Conservation (phyloP, 2,329 filamentous ascomycete genomes). For the Fusarium sp. region DNA sequence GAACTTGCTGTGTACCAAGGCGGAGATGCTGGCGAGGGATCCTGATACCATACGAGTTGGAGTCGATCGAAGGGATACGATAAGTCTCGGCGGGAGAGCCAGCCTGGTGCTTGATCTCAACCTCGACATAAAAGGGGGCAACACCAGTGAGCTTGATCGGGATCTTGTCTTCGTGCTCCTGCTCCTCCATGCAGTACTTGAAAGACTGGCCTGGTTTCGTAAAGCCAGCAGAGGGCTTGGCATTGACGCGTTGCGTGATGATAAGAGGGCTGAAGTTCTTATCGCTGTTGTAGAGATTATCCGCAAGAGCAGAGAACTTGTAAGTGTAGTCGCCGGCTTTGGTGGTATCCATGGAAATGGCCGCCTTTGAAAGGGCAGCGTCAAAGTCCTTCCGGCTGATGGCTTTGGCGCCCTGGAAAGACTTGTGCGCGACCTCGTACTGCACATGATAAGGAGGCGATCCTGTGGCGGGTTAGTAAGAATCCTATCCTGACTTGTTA, state of each 20-base stretch:
- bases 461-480: constrained; percentile 64
- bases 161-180: constrained; percentile 86
- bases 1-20: constrained; percentile 89
- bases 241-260: constrained; percentile 87
- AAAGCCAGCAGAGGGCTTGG: constrained; percentile 86
- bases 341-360: constrained; percentile 87
- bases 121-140: constrained; percentile 90
- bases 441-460: constrained; percentile 85
- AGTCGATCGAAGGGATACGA: constrained; percentile 83
- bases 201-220: constrained; percentile 91
- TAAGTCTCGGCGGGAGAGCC: constrained; percentile 85
- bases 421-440: constrained; percentile 84
- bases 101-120: constrained; percentile 93
- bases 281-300: constrained; percentile 87
- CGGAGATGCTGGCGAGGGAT: constrained; percentile 89
- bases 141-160: constrained; percentile 87
- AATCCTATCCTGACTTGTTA: background rate
- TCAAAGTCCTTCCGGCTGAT: constrained; percentile 81
- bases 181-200: constrained; percentile 92
- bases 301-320: constrained; percentile 84
- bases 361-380: constrained; percentile 81
- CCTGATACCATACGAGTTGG: constrained; percentile 81
- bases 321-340: constrained; percentile 90
- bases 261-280: constrained; percentile 76
- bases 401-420: constrained; percentile 75